Percentiles rank a stretch among this genome's conserved stretches.
Conservation (phyloP, 768 basidiomycete species). For the Pleurotus tuoliensis region DNA sequence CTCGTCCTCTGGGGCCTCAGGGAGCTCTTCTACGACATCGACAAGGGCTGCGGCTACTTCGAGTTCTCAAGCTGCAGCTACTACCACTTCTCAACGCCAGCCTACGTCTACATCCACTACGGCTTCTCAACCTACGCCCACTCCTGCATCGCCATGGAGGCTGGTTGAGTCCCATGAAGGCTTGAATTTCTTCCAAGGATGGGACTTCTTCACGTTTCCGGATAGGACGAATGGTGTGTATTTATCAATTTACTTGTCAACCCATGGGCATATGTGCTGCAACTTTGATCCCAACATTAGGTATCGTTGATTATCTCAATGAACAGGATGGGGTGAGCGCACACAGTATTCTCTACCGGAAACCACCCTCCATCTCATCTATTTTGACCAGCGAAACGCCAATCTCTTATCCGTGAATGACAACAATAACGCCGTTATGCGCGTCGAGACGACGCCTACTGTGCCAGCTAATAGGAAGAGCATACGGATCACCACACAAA, state of each 20-base stretch:
- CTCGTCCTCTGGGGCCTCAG: slow-evolving; percentile 17
- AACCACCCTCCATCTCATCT: slow-evolving; percentile 3
- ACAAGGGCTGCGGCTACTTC: not conserved
- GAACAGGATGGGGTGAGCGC: slow-evolving; percentile 51
- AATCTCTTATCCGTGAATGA: slow-evolving; percentile 64
- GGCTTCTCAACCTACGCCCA: too few relatives aligned
- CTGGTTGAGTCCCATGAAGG: slow-evolving; percentile 62
- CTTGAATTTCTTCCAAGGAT: slow-evolving; percentile 77
- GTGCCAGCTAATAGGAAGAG: slow-evolving; percentile 67
- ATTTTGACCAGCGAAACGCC: slow-evolving; percentile 37
- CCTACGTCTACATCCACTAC: too few relatives aligned
- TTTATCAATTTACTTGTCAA: not conserved
- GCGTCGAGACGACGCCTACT: slow-evolving; percentile 79
- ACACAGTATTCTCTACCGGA: slow-evolving; percentile 3
- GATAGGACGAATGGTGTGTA: slow-evolving; percentile 75
- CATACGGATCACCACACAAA: slow-evolving; percentile 70
- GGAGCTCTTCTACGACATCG: not conserved
- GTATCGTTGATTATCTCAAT: slow-evolving; percentile 62
- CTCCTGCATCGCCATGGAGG: slow-evolving; percentile 51
- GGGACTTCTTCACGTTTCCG: slow-evolving; percentile 60
- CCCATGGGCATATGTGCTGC: not conserved
- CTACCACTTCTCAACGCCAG: slow-evolving; percentile 8
- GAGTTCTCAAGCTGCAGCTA: slow-evolving; percentile 10
- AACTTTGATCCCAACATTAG: slow-evolving; percentile 12
- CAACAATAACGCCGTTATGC: slow-evolving; percentile 80